Percentiles rank a stretch among this genome's conserved stretches.
Conservation (phyloP, 1,284 basidiomycete species). For the Sphaerobolus stellatus region DNA sequence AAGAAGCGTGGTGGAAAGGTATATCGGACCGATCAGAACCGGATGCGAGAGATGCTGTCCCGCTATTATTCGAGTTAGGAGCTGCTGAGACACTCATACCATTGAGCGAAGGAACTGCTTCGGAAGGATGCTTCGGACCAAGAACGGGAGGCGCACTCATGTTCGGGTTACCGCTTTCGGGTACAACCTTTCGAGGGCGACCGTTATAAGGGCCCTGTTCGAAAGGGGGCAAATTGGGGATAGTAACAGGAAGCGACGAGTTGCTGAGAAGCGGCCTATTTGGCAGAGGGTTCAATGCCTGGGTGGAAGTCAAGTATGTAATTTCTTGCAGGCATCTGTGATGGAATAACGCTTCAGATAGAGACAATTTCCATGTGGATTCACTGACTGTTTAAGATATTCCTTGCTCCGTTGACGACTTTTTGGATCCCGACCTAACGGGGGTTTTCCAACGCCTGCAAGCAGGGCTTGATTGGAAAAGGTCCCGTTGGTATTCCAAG, state of each 20-base stretch:
- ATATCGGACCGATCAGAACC: not conserved
- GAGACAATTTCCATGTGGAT: conserved; percentile 13
- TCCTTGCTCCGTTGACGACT: conserved; percentile 92
- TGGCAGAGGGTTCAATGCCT: conserved; percentile 95
- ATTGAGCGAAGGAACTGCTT: conserved; percentile 53
- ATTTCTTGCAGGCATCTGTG: conserved; percentile 93
- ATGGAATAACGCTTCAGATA: conserved; percentile 12
- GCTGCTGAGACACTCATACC: conserved; percentile 38
- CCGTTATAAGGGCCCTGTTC: conserved; percentile 72
- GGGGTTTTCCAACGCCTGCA: conserved; percentile 65
- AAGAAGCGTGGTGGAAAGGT: conserved; percentile 7
- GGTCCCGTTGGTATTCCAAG: conserved; percentile 48
- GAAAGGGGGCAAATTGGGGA: conserved; percentile 70
- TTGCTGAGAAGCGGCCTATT: conserved; percentile 76
- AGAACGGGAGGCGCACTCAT: not conserved
- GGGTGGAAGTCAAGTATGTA: conserved; percentile 93
- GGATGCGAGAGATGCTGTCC: conserved; percentile 22
- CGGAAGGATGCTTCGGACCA: not conserved
- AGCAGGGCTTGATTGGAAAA: conserved; percentile 39
- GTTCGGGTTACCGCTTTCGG: conserved; percentile 45
- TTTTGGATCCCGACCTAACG: conserved; percentile 85
- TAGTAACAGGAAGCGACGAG: conserved; percentile 57
- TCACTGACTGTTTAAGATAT: conserved; percentile 90
- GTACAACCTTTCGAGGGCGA: conserved; percentile 73
- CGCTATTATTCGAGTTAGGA: conserved; percentile 46